Evolutionary conservation across 2,329 filamentous ascomycete species (phyloP), one percentile per base, ranked within the genome.

Genomic region (Colletotrichum sp.): DNA sequence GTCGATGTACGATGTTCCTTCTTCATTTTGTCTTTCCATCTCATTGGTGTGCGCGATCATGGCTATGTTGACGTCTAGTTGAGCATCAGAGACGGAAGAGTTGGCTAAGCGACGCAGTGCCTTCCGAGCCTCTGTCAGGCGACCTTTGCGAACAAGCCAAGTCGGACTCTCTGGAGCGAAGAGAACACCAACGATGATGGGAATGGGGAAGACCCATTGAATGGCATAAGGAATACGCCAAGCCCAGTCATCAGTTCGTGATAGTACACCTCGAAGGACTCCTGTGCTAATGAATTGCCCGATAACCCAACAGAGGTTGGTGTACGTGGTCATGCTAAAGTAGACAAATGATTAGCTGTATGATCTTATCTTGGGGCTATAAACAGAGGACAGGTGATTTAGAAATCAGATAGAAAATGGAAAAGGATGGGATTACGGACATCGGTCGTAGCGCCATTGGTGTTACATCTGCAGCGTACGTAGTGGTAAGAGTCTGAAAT

Each of bases 401-500:
- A 8, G 7, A 14, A 16, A 16, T 3, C 34, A 16, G 16, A 36
- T 5, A 7, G 13, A 7, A 36, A 14, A 16, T 1, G 13, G 6
- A 7, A 9, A 43, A 16, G 38, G 38, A n/a, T 43, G 38, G 18
- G 38, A n/a, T 59, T 28, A 21, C 61, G 43, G 87, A 77, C 63
- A 84, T 86, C 2, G 81, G 76, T 16, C 80, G 72, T 13, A 81
- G 21, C 78, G 80, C 24, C 83, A 81, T 34, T 77, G 86, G 81
- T 24, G 79, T 77, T 7, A 82, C 79, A 56, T 87, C 86, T 2
- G 86, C 84, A 1, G 85, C 85, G 64, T 87, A 87, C 1, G 85
- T 82, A 0, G 84, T 82, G 0, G 82, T 81, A 13, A 87, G 79
- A 0, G 87, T 88, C 75, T 87, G 86, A 78, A 89, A 86, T 12